These are phyloP conservation scores for Ensete glaucum DNA, from an alignment of 176 grass and related monocot genomes.

Conservation along the genomic window DNA sequence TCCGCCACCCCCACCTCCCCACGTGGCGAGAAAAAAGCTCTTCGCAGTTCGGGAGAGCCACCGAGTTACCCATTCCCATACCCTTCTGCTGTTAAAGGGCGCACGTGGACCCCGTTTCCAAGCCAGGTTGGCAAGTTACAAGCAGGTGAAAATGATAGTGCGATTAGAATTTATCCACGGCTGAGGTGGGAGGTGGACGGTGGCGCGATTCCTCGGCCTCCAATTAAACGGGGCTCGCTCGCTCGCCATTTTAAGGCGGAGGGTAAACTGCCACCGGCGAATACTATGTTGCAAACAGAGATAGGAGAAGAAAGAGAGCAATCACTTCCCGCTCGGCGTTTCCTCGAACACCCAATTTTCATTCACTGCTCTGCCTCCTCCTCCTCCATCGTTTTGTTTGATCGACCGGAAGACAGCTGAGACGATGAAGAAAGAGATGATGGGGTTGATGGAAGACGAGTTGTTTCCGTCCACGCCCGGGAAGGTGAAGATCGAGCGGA, in stretches of 20 bases:
- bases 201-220: not conserved
- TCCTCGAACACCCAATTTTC: not conserved
- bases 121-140: too few species aligned
- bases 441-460: constrained; percentile 8
- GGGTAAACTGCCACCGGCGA: not conserved
- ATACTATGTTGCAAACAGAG: too few species aligned
- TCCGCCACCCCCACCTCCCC: too few species aligned
- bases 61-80: too few species aligned
- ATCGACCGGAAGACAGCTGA: too few species aligned
- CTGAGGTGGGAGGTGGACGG: not conserved
- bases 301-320: too few species aligned
- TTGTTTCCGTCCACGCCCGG: constrained; percentile 8
- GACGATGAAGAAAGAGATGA: not conserved
- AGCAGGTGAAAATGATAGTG: too few species aligned
- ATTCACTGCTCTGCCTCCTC: not conserved
- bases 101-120: too few species aligned
- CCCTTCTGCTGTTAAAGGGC: too few species aligned
- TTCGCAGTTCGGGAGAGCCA: too few species aligned
- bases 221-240: not conserved
- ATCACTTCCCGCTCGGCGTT: not conserved
- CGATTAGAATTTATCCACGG: too few species aligned
- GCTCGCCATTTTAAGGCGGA: not conserved
- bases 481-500: constrained; percentile 10
- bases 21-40: not conserved
- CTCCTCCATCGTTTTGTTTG: not conserved